Evolutionary conservation across 148 eudicot species (phyloP), one percentile per base, ranked within the genome.

Genomic region (Pouteria glomerata): DNA sequence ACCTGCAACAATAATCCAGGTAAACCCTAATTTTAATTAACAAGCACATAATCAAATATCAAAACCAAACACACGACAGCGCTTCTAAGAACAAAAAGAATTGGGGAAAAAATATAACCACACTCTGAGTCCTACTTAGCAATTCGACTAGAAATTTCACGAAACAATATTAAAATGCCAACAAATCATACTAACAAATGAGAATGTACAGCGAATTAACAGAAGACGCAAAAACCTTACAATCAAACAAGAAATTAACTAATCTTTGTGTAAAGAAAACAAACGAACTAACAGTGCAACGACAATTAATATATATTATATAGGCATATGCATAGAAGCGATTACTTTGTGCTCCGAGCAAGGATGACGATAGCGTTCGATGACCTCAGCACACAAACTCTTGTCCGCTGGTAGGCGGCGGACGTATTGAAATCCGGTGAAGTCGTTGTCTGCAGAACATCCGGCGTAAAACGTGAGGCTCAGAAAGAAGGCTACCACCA

Each of bases 281-380:
- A n/a, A n/a, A n/a, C n/a, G n/a, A n/a, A n/a, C n/a, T n/a, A n/a
- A n/a, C n/a, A n/a, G n/a, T n/a, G n/a, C n/a, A n/a, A n/a, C n/a
- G n/a, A n/a, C n/a, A n/a, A n/a, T n/a, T n/a, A n/a, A n/a, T n/a
- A n/a, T n/a, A n/a, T n/a, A n/a, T n/a, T n/a, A n/a, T n/a, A 53
- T 16, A 39, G 27, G 75, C 47, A 33, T 1, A 31, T 39, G 67
- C 23, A 37, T 29, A n/a, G 35, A 63, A 59, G 73, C 42, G 26
- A 33, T 67, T 87, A 94, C 98, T 35, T 79, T 77, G 86, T 94
- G 90, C 13, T 94, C 92, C 47, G 87, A 73, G 83, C 97, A 94
- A 69, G 81, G 82, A 81, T 85, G 82, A 48, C 86, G 88, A 58
- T 77, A 70, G 30, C 92, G 94, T 47, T 72, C 68, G 53, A 93